Conservation (phyloP, 2,329 filamentous ascomycete genomes). For the Verticillium nonalfalfae region DNA sequence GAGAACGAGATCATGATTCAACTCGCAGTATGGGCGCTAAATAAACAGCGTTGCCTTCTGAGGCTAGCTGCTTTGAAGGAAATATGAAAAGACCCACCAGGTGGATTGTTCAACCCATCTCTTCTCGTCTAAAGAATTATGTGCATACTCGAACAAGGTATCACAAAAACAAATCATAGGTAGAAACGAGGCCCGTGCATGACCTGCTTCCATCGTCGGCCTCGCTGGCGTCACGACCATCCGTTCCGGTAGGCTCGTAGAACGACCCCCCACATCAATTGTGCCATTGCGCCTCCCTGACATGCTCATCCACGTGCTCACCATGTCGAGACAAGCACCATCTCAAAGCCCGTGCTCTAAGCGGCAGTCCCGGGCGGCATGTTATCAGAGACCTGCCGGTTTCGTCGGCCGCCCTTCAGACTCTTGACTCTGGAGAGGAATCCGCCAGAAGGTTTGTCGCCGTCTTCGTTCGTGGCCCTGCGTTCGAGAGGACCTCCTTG, state of each 20-base stretch:
- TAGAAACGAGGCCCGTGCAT: neutral
- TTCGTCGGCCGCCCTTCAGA: conserved; percentile 60
- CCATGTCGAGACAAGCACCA: neutral
- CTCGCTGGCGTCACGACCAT: neutral
- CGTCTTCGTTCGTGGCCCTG: conserved; percentile 48
- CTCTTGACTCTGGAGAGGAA: conserved; percentile 78
- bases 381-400: conserved; percentile 15
- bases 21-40: too few species aligned
- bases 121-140: neutral
- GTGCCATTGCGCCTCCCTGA: neutral
- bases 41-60: too few species aligned
- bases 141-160: neutral
- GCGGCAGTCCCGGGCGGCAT: conserved; percentile 29
- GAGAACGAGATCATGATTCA: too few species aligned
- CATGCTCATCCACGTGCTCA: neutral
- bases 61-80: too few species aligned
- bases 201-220: neutral
- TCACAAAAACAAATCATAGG: neutral
- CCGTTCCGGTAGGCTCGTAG: neutral
- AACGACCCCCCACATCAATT: neutral
- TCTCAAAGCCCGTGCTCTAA: conserved; percentile 19
- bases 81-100: neutral
- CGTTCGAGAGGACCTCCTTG: conserved; percentile 49
- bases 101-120: neutral
- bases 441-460: conserved; percentile 44